Evolutionary conservation across 2,329 filamentous ascomycete genomes (phyloP).

Genomic region (Alternaria hordeiaustralica): DNA sequence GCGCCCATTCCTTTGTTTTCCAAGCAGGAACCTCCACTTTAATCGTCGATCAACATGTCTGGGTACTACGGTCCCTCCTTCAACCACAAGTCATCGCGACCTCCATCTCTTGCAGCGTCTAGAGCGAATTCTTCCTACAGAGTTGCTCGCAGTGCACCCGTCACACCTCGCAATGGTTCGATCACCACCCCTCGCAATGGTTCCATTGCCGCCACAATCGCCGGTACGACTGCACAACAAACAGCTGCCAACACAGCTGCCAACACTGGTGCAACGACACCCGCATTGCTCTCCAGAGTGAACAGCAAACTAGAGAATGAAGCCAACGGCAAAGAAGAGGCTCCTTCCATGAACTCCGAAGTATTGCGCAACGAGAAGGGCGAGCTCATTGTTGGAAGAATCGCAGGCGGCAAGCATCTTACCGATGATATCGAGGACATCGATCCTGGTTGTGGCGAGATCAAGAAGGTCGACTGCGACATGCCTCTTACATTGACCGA

Average conservation of each 20-base stretch:
- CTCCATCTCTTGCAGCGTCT: constrained; percentile 20
- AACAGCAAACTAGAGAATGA: constrained; percentile 19
- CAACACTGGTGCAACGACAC: constrained; percentile 19
- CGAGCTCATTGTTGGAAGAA: constrained; percentile 28
- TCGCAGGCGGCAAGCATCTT: constrained; percentile 33
- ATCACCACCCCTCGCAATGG: constrained; percentile 18
- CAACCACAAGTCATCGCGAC: constrained; percentile 14
- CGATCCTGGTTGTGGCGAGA: constrained; percentile 31
- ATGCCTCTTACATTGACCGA: constrained; percentile 37
- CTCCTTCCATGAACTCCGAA: constrained; percentile 20
- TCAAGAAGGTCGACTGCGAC: constrained; percentile 35
- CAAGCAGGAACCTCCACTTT: background rate
- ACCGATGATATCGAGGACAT: constrained; percentile 29
- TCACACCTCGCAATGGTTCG: constrained; percentile 21
- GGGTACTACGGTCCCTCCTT: constrained; percentile 28
- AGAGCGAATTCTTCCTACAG: constrained; percentile 21
- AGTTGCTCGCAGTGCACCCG: constrained; percentile 16
- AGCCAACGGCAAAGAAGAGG: background rate
- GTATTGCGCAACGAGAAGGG: constrained; percentile 31
- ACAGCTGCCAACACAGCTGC: constrained; percentile 20
- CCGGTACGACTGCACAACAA: constrained; percentile 15
- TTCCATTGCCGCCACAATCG: constrained; percentile 15
- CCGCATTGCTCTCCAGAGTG: constrained; percentile 17
- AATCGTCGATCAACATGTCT: constrained; percentile 12
- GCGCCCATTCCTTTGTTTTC: constrained; percentile 1